phyloP scores from a whole-genome alignment of 306 rosid genomes.

The Chamaecrista fasciculata region DNA sequence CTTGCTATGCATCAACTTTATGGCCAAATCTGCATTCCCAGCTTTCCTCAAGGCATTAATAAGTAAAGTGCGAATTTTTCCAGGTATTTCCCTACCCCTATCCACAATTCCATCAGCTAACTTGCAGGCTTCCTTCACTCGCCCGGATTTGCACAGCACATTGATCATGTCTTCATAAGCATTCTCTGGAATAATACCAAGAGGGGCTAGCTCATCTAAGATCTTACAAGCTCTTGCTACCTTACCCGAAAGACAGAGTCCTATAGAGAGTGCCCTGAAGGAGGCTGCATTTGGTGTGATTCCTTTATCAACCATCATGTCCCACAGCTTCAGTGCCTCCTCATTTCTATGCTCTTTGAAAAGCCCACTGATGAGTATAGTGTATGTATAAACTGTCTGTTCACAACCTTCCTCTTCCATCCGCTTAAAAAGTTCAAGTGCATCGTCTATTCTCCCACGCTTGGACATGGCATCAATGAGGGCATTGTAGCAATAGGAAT shows the following conservation, averaged over 20 bases:
- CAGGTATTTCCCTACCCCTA: slow-evolving; percentile 85
- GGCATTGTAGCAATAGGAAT: slow-evolving; percentile 74
- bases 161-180: slow-evolving; percentile 86
- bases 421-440: slow-evolving; percentile 47
- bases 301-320: slow-evolving; percentile 81
- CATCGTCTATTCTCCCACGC: slow-evolving; percentile 63
- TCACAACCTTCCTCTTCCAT: slow-evolving; percentile 87
- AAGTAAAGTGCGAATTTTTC: slow-evolving; percentile 64
- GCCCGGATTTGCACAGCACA: slow-evolving; percentile 71
- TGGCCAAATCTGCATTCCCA: slow-evolving; percentile 75
- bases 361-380: slow-evolving; percentile 66
- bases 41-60: slow-evolving; percentile 87
- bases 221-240: slow-evolving; percentile 86
- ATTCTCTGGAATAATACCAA: slow-evolving; percentile 71
- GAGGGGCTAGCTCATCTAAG: slow-evolving; percentile 84
- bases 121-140: slow-evolving; percentile 84
- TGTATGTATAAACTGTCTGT: slow-evolving; percentile 73
- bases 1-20: slow-evolving; percentile 86
- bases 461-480: slow-evolving; percentile 71
- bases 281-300: slow-evolving; percentile 76
- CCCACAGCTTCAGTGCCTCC: slow-evolving; percentile 78
- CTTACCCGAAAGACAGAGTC: slow-evolving; percentile 85
- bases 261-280: slow-evolving; percentile 77
- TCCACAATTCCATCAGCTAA: slow-evolving; percentile 92
- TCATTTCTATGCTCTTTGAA: slow-evolving; percentile 74